Evolutionary conservation across 2,329 filamentous ascomycete species (phyloP).

Genomic region (Colletotrichum musicola): DNA sequence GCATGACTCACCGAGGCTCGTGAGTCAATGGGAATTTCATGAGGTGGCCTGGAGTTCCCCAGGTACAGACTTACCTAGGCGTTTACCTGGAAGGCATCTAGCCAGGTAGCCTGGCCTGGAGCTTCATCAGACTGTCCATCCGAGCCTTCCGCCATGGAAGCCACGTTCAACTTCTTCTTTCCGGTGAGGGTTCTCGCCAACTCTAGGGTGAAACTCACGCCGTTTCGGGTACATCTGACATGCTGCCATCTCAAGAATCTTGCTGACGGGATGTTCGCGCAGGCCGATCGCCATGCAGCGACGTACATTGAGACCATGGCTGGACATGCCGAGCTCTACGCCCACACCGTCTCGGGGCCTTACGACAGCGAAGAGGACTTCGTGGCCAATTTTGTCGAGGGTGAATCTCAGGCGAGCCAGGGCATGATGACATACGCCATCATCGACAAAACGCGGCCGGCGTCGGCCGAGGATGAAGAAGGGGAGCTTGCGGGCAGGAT

Average conservation of each 20-base stretch:
- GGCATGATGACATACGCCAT: slow-evolving; percentile 42
- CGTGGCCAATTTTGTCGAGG: slow-evolving; percentile 32
- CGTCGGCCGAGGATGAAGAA: slow-evolving; percentile 44
- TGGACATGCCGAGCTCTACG: slow-evolving; percentile 40
- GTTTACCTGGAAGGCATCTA: too few species aligned
- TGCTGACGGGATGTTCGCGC: neutral
- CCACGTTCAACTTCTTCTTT: slow-evolving; percentile 15
- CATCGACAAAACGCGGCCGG: slow-evolving; percentile 46
- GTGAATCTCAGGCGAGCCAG: slow-evolving; percentile 30
- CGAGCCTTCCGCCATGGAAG: slow-evolving; percentile 15
- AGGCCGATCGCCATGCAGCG: slow-evolving; percentile 39
- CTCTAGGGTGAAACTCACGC: slow-evolving; percentile 39
- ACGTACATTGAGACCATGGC: slow-evolving; percentile 23
- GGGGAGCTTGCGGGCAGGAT: slow-evolving; percentile 48
- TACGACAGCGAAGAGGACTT: slow-evolving; percentile 39
- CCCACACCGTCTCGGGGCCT: slow-evolving; percentile 40
- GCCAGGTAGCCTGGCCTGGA: too few species aligned
- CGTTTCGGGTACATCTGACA: slow-evolving; percentile 30
- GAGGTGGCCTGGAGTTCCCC: too few species aligned
- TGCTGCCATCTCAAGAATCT: neutral
- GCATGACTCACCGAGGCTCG: neutral
- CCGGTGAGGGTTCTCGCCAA: slow-evolving; percentile 30
- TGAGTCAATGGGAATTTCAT: slow-evolving; percentile 2
- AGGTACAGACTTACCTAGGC: too few species aligned
- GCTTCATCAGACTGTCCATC: neutral